These are phyloP conservation scores for Cavenderia fasciculata DNA, from an alignment of 78 protist genomes.

Conservation along the genomic window DNA sequence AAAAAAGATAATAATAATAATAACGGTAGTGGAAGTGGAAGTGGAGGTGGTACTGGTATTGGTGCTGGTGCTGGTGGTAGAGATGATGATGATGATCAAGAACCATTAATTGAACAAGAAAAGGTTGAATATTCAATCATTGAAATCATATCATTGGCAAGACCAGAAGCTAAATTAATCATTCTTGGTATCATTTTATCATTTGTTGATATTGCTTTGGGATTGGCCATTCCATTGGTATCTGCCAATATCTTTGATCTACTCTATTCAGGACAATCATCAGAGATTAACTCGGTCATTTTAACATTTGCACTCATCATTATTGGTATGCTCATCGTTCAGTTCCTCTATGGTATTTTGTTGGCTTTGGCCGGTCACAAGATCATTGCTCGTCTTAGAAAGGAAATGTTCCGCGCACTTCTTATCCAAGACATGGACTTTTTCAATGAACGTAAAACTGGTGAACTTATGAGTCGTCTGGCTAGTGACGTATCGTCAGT, in stretches of 20 bases:
- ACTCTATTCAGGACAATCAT: constrained; percentile 3
- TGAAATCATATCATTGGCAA: constrained; percentile 43
- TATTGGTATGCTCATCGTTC: constrained; percentile 65
- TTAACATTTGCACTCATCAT: constrained; percentile 53
- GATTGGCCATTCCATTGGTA: constrained; percentile 54
- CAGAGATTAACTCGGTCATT: constrained; percentile 14
- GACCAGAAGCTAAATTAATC: constrained; percentile 8
- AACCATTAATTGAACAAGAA: not conserved
- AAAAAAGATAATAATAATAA: too few species aligned
- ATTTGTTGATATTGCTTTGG: constrained; percentile 46
- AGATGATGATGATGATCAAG: not conserved
- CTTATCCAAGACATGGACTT: constrained; percentile 85
- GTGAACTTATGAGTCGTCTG: constrained; percentile 92
- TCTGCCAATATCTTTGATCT: constrained; percentile 47
- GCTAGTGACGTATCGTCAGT: constrained; percentile 78
- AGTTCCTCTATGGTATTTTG: constrained; percentile 42
- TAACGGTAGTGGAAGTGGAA: too few species aligned
- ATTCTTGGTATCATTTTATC: constrained; percentile 21
- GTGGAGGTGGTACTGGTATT: not conserved
- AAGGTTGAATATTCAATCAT: constrained; percentile 31
- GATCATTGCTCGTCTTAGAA: constrained; percentile 81
- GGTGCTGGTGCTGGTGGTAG: not conserved
- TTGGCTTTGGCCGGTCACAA: constrained; percentile 70
- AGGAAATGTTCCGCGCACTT: constrained; percentile 26
- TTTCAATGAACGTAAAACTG: constrained; percentile 90